Conservation (phyloP, 352 stramenopile species). For the Pythium apleroticum region DNA sequence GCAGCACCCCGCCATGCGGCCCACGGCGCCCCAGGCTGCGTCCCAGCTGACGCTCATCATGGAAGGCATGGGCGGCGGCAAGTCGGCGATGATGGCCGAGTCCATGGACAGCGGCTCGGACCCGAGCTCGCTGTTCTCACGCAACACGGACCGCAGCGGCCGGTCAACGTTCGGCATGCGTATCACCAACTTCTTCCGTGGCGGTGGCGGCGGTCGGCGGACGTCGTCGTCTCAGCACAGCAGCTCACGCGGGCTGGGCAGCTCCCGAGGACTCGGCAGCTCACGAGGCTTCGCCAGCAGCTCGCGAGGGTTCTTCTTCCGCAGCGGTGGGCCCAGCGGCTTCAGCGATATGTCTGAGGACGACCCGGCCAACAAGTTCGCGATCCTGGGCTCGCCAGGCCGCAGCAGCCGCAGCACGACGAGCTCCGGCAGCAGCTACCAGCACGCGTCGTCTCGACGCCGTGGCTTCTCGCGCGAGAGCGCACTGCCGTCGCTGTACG, state of each 20-base stretch:
- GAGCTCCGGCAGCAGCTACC: constrained; percentile 32
- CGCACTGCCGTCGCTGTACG: constrained; percentile 59
- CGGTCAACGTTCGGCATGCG: constrained; percentile 47
- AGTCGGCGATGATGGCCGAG: constrained; percentile 36
- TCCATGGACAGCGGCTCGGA: constrained; percentile 68
- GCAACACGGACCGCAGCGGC: constrained; percentile 15
- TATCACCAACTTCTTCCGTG: constrained; percentile 70
- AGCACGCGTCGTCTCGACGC: constrained; percentile 33
- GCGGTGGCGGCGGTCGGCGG: constrained; percentile 30
- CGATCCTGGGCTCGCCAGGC: constrained; percentile 30
- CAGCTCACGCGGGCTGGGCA: constrained; percentile 5
- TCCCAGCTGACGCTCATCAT: constrained; percentile 56
- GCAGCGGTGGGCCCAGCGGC: constrained; percentile 15
- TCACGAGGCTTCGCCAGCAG: constrained; percentile 23
- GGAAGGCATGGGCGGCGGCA: constrained; percentile 45
- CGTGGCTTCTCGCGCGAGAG: constrained; percentile 31
- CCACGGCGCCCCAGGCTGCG: constrained; percentile 45
- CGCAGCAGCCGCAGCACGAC: constrained; percentile 21
- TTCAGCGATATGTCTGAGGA: constrained; percentile 14
- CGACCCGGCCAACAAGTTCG: constrained; percentile 28
- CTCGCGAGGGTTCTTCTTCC: constrained; percentile 22
- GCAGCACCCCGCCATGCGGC: constrained; percentile 41
- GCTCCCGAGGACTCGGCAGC: constrained; percentile 11
- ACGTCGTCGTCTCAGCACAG: constrained; percentile 32
- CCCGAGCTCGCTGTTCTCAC: constrained; percentile 39